Evolutionary conservation across 2,329 filamentous ascomycete species (phyloP), one percentile per base, ranked within the genome.

Genomic region (Pezicula carpinea): DNA sequence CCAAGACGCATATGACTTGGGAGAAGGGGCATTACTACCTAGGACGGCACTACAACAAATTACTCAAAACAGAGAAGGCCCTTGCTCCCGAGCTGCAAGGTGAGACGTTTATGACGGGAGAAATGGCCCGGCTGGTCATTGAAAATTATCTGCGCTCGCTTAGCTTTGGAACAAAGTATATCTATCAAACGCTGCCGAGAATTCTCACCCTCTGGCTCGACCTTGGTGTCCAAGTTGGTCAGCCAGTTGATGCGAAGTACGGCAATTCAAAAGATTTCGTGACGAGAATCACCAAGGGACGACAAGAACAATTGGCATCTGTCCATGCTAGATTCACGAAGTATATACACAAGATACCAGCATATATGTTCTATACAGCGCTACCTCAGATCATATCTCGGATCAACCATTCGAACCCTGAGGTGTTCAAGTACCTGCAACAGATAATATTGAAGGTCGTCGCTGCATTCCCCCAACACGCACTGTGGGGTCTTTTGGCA

Each of bases 11-110:
- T 57, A 69, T 74, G 5, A 81, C 81, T 43, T 99, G 92, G 91
- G 93, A 99, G 64, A 97, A 96, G 66, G 91, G 89, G 0, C 92
- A 97, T 63, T 99, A 97, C 65, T 96, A 96, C 64, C 78, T 99
- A 8, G 93, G 93, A 5, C 89, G 92, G 39, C 90, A 97, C 67
- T 99, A 99, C 75, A 95, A 96, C 65, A 99, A 96, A 66, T 79
- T 97, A 4, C 73, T 96, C 3, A 92, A 97, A 59, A 88, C 89
- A 0, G 90, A 97, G 64, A 91, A 89, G 65, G 73, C 78, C 2
- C 79, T 95, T 44, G 83, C 85, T 32, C 73, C 80, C 15, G 80
- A 85, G 22, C 90, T 91, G 53, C 90, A 96, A 65, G 83, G 79
- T 35, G 85, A 90, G 45, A 75, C 79, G 49, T 90, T 83, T 58